These are phyloP conservation scores for Wickerhamiella occidentalis DNA, from an alignment of 805 yeast genomes.

Conservation along the genomic window DNA sequence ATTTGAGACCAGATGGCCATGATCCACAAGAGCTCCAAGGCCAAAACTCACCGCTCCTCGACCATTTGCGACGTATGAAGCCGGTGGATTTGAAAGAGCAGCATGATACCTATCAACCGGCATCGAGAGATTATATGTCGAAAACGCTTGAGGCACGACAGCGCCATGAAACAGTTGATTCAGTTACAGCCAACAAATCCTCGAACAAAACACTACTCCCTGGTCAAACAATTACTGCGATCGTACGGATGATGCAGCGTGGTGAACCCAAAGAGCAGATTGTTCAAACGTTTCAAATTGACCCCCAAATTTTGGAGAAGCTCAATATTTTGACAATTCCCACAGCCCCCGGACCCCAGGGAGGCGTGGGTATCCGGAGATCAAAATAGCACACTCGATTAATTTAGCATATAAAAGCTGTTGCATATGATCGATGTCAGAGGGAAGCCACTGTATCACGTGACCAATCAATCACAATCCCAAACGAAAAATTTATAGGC, in stretches of 20 bases:
- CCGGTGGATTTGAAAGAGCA: not conserved
- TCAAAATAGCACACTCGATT: not conserved
- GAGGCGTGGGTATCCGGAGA: constrained; percentile 3
- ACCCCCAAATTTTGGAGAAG: constrained; percentile 15
- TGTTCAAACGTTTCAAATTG: constrained; percentile 16
- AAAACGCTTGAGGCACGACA: constrained; percentile 20
- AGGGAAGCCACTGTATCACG: too few species aligned
- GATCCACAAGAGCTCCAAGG: constrained; percentile 15
- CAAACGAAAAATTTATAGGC: not conserved
- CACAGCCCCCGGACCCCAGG: not conserved
- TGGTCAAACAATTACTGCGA: constrained; percentile 20
- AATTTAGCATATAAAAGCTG: too few species aligned
- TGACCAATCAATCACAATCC: too few species aligned
- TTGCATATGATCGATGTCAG: too few species aligned
- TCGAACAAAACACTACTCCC: constrained; percentile 15
- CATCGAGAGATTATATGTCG: constrained; percentile 19
- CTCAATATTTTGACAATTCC: constrained; percentile 14
- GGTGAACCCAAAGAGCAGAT: constrained; percentile 20
- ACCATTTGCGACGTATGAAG: constrained; percentile 1
- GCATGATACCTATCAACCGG: constrained; percentile 14
- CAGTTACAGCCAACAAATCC: constrained; percentile 10
- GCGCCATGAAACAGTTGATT: constrained; percentile 10
- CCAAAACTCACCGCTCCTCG: constrained; percentile 1
- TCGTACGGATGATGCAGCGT: constrained; percentile 17
- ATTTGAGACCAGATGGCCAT: constrained; percentile 31